Evolutionary conservation across 2,329 filamentous ascomycete genomes (phyloP).

Genomic region (Penicillium janthinellum): DNA sequence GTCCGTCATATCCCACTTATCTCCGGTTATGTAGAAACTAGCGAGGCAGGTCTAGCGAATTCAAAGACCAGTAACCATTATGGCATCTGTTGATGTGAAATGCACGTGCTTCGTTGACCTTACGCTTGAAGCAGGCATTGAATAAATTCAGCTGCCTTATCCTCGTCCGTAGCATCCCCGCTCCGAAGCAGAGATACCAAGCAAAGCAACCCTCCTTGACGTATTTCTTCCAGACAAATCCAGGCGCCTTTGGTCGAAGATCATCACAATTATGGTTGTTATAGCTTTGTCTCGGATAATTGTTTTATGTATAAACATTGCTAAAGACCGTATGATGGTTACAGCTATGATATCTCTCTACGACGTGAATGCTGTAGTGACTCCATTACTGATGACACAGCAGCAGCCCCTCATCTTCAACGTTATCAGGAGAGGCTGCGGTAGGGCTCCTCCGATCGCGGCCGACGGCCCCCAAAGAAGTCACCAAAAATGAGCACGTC

Average conservation of each 20-base stretch:
- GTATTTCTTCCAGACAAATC: neutral
- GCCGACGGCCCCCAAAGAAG: constrained; percentile 8
- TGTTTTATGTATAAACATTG: neutral
- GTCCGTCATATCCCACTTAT: neutral
- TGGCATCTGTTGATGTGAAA: neutral
- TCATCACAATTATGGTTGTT: neutral
- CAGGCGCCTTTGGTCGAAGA: neutral
- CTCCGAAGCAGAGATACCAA: neutral
- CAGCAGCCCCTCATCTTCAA: neutral
- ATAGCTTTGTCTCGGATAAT: neutral
- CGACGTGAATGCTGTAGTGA: neutral
- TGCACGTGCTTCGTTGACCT: neutral
- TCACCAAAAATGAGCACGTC: neutral
- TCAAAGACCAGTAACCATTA: neutral
- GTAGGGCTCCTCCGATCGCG: neutral
- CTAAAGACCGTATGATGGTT: neutral
- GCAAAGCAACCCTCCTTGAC: neutral
- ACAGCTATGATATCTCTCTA: neutral
- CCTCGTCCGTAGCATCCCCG: neutral
- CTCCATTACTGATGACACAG: neutral
- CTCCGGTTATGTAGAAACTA: neutral
- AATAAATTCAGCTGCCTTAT: neutral
- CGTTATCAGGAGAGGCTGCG: neutral
- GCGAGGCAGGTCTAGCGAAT: neutral
- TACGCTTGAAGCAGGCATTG: neutral